These are phyloP conservation scores for Lichtheimia ornata DNA, from an alignment of 371 early-diverging fungal species.

Conservation along the genomic window DNA sequence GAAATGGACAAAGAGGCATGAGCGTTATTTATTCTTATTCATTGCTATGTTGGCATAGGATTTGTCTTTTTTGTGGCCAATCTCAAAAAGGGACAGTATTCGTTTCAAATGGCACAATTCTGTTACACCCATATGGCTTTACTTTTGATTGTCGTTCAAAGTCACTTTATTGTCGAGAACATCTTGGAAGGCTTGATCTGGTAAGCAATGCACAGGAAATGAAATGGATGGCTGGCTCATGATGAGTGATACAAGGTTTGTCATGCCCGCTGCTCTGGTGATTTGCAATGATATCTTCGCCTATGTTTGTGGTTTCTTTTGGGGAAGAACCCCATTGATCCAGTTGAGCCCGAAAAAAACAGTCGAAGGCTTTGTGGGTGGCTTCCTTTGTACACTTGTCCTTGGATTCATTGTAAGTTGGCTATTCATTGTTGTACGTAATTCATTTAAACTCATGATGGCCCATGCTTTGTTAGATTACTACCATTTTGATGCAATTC, in stretches of 20 bases:
- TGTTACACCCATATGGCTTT: slow-evolving; percentile 96
- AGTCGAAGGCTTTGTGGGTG: slow-evolving; percentile 99
- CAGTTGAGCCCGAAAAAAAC: slow-evolving; percentile 99
- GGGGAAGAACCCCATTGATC: slow-evolving; percentile 94
- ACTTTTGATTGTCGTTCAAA: slow-evolving; percentile 84
- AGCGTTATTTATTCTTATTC: neutral
- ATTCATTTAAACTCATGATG: neutral
- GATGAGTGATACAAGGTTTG: slow-evolving; percentile 55
- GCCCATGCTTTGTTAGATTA: slow-evolving; percentile 16
- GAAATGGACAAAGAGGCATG: neutral
- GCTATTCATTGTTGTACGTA: neutral
- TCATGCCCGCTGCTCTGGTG: slow-evolving; percentile 93
- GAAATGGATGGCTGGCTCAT: neutral
- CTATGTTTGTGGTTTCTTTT: slow-evolving; percentile 95
- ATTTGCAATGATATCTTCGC: slow-evolving; percentile 98
- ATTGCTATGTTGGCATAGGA: slow-evolving; percentile 45
- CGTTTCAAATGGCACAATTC: slow-evolving; percentile 92
- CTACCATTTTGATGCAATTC: slow-evolving; percentile 58
- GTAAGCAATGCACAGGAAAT: slow-evolving; percentile 37
- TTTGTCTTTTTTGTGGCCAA: slow-evolving; percentile 94
- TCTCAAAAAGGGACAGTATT: slow-evolving; percentile 86
- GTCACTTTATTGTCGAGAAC: slow-evolving; percentile 94
- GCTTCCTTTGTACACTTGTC: slow-evolving; percentile 82
- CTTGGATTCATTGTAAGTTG: slow-evolving; percentile 77
- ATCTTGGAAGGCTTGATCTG: slow-evolving; percentile 98